Percentiles rank a stretch among this genome's conserved stretches.
Conservation (phyloP, 2,329 filamentous ascomycete species). For the Aspergillus ibericus region DNA sequence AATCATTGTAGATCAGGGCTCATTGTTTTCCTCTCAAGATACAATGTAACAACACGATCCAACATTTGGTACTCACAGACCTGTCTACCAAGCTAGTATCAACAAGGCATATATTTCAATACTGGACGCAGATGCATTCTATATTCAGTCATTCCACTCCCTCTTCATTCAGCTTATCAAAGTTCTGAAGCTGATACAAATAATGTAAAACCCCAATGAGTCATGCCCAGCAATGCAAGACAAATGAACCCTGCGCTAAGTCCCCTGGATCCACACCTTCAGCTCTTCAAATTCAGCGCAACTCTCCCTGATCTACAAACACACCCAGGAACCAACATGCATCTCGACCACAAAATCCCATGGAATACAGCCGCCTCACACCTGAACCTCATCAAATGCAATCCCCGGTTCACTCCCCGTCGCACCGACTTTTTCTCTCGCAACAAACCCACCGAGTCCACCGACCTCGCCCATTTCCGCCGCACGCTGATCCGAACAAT, state of each 20-base stretch:
- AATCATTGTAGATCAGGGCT: too few species aligned
- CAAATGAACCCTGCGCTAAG: background rate
- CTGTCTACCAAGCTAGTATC: too few species aligned
- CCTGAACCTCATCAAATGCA: background rate
- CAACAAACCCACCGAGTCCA: background rate
- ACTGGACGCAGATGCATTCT: too few species aligned
- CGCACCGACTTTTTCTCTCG: background rate
- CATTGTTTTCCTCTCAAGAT: too few species aligned
- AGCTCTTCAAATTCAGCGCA: background rate
- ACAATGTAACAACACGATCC: too few species aligned
- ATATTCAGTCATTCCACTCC: too few species aligned
- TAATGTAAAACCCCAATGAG: too few species aligned
- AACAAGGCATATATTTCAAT: too few species aligned
- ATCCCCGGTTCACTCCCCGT: background rate
- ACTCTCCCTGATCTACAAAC: background rate
- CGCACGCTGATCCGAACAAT: background rate
- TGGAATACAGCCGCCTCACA: conserved; percentile 7
- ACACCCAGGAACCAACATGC: background rate
- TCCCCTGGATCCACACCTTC: background rate
- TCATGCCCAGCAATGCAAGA: background rate
- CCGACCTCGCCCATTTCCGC: background rate
- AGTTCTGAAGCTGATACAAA: too few species aligned
- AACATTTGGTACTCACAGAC: too few species aligned
- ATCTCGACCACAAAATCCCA: conserved; percentile 9
- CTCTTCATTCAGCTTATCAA: too few species aligned